A percentile compares a stretch with the other conserved stretches of the same genome.
These are phyloP conservation scores for Suillus variegatus DNA, from an alignment of 768 basidiomycete genomes.

Conservation along the genomic window DNA sequence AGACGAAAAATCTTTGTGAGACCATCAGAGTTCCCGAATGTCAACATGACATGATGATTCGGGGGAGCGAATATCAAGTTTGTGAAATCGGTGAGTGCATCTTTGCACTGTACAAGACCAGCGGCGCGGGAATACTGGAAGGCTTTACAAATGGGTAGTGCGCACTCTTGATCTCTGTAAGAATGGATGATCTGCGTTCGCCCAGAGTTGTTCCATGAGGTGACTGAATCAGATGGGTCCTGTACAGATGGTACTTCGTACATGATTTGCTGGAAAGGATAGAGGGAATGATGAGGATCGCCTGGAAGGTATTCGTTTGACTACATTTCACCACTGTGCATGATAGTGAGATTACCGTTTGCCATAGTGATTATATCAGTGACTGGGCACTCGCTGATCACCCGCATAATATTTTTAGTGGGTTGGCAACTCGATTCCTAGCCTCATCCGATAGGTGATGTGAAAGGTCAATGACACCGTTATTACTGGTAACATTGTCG, in stretches of 20 bases:
- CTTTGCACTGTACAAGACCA: conserved; percentile 34
- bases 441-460: conserved; percentile 39
- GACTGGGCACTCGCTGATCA: conserved; percentile 25
- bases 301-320: conserved; percentile 18
- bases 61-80: conserved; percentile 33
- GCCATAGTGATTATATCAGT: conserved; percentile 36
- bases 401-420: conserved; percentile 37
- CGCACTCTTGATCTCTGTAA: conserved; percentile 26
- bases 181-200: conserved; percentile 25
- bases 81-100: conserved; percentile 37
- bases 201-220: conserved; percentile 27
- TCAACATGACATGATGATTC: conserved; percentile 36
- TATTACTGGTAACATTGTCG: not conserved
- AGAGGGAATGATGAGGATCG: conserved; percentile 38
- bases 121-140: conserved; percentile 41
- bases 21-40: conserved; percentile 44
- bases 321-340: not conserved
- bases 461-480: conserved; percentile 24
- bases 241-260: conserved; percentile 35
- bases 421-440: conserved; percentile 33
- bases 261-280: conserved; percentile 34
- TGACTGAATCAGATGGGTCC: conserved; percentile 29
- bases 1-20: conserved; percentile 44
- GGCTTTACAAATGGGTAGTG: conserved; percentile 30
- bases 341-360: conserved; percentile 28